phyloP scores from a whole-genome alignment of 1,284 basidiomycete genomes.

The Prillingera fragicola region DNA sequence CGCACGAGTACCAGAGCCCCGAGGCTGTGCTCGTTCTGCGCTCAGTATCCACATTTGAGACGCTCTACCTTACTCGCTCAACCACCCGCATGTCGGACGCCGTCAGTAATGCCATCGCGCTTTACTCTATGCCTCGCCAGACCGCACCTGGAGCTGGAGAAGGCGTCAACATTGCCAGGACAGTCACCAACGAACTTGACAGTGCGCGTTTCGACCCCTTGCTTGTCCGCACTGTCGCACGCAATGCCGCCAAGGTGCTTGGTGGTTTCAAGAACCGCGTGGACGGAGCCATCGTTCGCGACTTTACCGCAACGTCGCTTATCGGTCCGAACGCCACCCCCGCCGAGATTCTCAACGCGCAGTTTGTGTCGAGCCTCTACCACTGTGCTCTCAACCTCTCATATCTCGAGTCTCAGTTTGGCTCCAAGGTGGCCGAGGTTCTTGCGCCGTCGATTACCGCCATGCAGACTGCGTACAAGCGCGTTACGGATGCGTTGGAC shows the following conservation, averaged over 20 bases:
- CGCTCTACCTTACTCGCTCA: conserved; percentile 75
- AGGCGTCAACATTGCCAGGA: conserved; percentile 67
- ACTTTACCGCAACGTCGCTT: conserved; percentile 69
- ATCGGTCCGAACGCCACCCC: conserved; percentile 70
- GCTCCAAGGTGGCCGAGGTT: conserved; percentile 57
- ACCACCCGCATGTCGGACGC: conserved; percentile 72
- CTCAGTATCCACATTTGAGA: conserved; percentile 73
- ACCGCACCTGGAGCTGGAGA: conserved; percentile 68
- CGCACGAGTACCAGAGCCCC: conserved; percentile 73
- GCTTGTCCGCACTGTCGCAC: conserved; percentile 69
- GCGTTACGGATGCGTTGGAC: conserved; percentile 64
- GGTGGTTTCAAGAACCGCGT: conserved; percentile 60
- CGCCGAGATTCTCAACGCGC: conserved; percentile 69
- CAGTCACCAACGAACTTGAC: conserved; percentile 83
- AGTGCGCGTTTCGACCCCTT: conserved; percentile 88
- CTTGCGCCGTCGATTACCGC: conserved; percentile 62
- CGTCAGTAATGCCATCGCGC: conserved; percentile 63
- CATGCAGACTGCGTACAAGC: conserved; percentile 57
- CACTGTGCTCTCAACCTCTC: conserved; percentile 67
- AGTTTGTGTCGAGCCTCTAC: conserved; percentile 70
- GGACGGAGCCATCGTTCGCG: conserved; percentile 65
- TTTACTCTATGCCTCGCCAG: conserved; percentile 56
- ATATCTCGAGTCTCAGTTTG: conserved; percentile 65
- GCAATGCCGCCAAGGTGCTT: conserved; percentile 61
- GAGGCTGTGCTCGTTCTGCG: conserved; percentile 84